Base-by-base conservation (phyloP, 495 filamentous ascomycete species). In the Baudoinia panamericana region DNA sequence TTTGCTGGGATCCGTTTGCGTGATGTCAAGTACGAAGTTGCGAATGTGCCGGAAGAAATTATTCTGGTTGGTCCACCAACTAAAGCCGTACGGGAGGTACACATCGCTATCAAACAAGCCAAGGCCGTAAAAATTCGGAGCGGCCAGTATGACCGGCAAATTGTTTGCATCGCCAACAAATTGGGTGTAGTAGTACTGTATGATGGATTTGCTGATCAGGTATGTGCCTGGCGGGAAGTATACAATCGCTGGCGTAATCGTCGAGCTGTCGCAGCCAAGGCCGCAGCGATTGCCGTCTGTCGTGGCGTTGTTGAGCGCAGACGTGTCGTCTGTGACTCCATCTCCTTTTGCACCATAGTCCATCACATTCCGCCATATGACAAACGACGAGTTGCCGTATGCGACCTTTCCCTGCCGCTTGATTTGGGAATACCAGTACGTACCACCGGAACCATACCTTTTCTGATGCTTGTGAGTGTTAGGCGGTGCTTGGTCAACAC, bases 241-340 rank as follows among this genome's bases (percentile, higher is more conserved):
- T 4, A 62, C 43, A 25, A 62, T 46, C 6, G 57, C 57, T 2
- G 59, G 59, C 7, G 77, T 73, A 7, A 68, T 72, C 8, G 87
- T 94, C n/a, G 72, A 70, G 6, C 84, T 92, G 44, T 86, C 78
- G 56, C 87, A 95, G 36, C 74, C 71, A 50, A 67, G 55, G 29
- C 76, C 82, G 53, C 87, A 94, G 15, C 87, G 83, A 40, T 69
- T 67, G 18, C 84, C 83, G 31, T 76, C 73, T 8, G 72, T 64
- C 45, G 93, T 84, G 22, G 87, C 87, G 43, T 67, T 60, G 63
- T 93, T 93, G 68, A 94, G 90, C n/a, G 86, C 84, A 13, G 57
- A 76, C 1, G 84, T 88, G 55, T 93, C 86, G 58, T 95, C 86
- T 4, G 80, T 84, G 0, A 66, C 58, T 19, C 85, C 85, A 42